Base-by-base conservation (phyloP, 1,284 basidiomycete species). In the Xerocomus minutiporus region DNA sequence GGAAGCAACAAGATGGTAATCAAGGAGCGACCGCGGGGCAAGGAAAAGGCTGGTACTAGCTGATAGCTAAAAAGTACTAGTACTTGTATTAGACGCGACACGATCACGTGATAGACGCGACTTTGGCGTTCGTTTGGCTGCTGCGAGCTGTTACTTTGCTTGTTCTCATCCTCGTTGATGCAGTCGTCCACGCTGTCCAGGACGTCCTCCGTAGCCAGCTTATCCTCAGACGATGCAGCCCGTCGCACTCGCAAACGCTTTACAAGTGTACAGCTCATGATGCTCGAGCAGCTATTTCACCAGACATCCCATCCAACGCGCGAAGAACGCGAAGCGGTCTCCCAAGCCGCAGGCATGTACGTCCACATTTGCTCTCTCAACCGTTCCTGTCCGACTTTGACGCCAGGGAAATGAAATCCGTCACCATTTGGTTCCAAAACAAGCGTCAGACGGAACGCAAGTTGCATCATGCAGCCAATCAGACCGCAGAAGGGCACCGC, bases 1-100 rank as follows among this genome's bases (percentile, higher is more conserved):
- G 85, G 88, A 68, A 93, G 92, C 62, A 99, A 99, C 81, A 94
- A 92, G 81, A 84, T 92, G 85, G 94, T 97, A 49, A 75, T 97
- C 61, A 84, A 84, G 56, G 91, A 95, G 72, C 79, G 93, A 43
- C 93, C 93, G 29, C 77, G 93, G 60, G 91, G 92, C 48, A 86
- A 85, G 68, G 88, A 91, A 66, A 91, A 86, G 71, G 52, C 57
- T 20, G 20, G 20, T 40, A 61, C 51, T 5, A 17, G 25, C 1
- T 36, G n/a, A 15, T 34, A 8, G 8, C 8, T 29, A 8, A 8
- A 8, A 13, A n/a, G 31, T 12, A 46, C 17, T 36, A 48, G 20
- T 20, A 20, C 20, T 20, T 20, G 20, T 20, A 20, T 20, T 23
- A 46, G 29, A 29, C 29, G 8, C 29, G 29, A 29, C 63, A 52